Base-by-base conservation (phyloP, 352 stramenopile genomes). In the Thraustochytrium sp. region DNA sequence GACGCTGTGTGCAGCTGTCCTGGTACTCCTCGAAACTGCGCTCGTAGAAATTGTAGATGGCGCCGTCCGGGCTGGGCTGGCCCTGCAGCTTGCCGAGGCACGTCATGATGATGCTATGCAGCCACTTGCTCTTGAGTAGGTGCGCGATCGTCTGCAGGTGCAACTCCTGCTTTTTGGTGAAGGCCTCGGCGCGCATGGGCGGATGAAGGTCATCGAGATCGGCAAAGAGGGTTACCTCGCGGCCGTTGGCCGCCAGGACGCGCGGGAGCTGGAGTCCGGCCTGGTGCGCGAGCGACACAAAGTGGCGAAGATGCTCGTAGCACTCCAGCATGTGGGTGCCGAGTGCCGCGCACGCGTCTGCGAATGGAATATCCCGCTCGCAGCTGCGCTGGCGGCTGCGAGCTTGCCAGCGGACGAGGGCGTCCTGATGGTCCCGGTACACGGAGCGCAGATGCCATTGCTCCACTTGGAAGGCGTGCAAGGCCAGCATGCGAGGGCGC, bases 41-140 rank as follows among this genome's bases (percentile, higher is more conserved):
- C 18, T 9, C 16, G 74, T 82, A 82, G 37, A 82, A 82, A 38
- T 82, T 44, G 61, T 68, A 82, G 9, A 23, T 77, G 13, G 8
- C 55, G 2, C 74, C 74, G 51, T 54, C 74, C 18, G 74, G 74
- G 18, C 37, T 51, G 13, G 74, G 21, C 13, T 42, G 38, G 37
- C 74, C 74, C 21, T 82, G 74, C 16, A 82, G 38, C 2, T 54
- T 61, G 37, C 74, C 54, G 23, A 82, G 49, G 29, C 65, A 40
- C 49, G 78, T 65, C 51, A 76, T 82, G 49, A 40, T 53, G 37
- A 82, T 61, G 11, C 16, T 38, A 54, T 82, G 74, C n/a, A 82
- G 5, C 74, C 74, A 82, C 23, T 51, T 42, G 29, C 37, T 68
- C 11, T 3, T n/a, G 0, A 82, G 42, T 0, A 82, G 53, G 53